Base-by-base conservation (phyloP, 1,284 basidiomycete species). In the Cutaneotrichosporon cutaneum region DNA sequence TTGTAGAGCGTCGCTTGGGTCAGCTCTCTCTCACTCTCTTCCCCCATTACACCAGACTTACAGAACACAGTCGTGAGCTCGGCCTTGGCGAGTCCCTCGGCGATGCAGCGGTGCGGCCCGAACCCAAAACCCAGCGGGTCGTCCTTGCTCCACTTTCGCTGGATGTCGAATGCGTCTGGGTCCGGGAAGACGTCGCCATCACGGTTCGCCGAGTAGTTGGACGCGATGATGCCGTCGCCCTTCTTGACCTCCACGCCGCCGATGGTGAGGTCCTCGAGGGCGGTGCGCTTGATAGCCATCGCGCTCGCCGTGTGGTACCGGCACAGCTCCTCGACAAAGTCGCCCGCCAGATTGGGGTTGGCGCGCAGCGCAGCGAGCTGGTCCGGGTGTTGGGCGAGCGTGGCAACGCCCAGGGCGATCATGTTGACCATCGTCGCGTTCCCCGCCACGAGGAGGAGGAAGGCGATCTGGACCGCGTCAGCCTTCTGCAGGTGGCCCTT, bases 391-490 rank as follows among this genome's bases (percentile, higher is more conserved):
- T 62, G 35, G 3, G 56, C 56, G 10, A 62, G 60, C 14, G 60
- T 62, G 6, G 56, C 60, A 5, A 62, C 60, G 21, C 60, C 60
- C 7, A 62, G 60, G 3, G 45, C 60, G 21, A 62, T 58, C 60
- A 62, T 62, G 60, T 62, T 62, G 18, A 62, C 60, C 60, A 62
- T 62, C 16, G 60, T 62, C 10, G 60, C 60, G 36, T 62, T 62
- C 16, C 60, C 60, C 9, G 60, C 60, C 14, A 62, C 60, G 42
- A 62, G 56, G 35, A 62, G 56, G 45, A 62, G 60, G 60, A 62
- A 62, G 13, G 60, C 60, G 27, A 62, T 30, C 53, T 62, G 60
- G 26, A 62, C 60, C 1, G 60, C 60, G 27, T 58, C 56, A 14
- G 56, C 36, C 45, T 54, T 58, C 52, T 47, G 24, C 11, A 62